Conservation (phyloP, 163 green algal genomes). For the Picocystis sp. region DNA sequence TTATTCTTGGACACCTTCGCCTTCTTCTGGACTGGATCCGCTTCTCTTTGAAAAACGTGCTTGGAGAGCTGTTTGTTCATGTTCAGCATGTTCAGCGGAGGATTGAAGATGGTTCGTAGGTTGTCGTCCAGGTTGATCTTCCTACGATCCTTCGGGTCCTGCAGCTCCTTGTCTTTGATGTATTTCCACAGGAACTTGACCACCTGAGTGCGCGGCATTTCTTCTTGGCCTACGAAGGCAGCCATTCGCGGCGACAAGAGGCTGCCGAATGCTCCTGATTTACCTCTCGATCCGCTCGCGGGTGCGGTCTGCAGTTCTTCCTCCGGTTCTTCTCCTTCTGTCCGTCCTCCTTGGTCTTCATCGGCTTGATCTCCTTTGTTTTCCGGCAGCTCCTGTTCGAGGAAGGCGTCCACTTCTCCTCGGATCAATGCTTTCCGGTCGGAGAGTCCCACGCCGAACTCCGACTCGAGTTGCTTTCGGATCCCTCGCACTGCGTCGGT, state of each 20-base stretch:
- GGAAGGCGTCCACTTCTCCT: slow-evolving; percentile 14
- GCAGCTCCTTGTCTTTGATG: slow-evolving; percentile 44
- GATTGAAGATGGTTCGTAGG: slow-evolving; percentile 25
- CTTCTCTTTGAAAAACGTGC: slow-evolving; percentile 1
- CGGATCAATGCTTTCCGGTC: slow-evolving; percentile 24
- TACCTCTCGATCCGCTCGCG: no score
- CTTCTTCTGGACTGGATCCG: slow-evolving; percentile 1
- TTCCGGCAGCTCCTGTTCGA: not conserved
- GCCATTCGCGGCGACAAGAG: slow-evolving; percentile 25
- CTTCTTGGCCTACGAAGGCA: slow-evolving; percentile 31
- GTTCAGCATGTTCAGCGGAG: slow-evolving; percentile 14
- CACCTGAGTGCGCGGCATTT: slow-evolving; percentile 21
- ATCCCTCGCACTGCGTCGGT: slow-evolving; percentile 30
- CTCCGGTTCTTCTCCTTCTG: slow-evolving; percentile 12
- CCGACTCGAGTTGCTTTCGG: slow-evolving; percentile 23
- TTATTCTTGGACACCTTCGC: slow-evolving; percentile 2
- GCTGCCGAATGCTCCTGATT: not conserved
- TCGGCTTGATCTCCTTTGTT: slow-evolving; percentile 12
- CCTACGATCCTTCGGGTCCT: slow-evolving; percentile 32
- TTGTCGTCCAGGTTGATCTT: slow-evolving; percentile 26
- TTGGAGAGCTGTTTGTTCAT: slow-evolving; percentile 10
- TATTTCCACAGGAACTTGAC: slow-evolving; percentile 37
- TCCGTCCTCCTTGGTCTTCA: slow-evolving; percentile 6
- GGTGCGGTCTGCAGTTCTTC: not conserved
- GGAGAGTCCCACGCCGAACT: slow-evolving; percentile 21